Base-by-base conservation (phyloP, 352 stramenopile species). In the Phytophthora ohioensis region DNA sequence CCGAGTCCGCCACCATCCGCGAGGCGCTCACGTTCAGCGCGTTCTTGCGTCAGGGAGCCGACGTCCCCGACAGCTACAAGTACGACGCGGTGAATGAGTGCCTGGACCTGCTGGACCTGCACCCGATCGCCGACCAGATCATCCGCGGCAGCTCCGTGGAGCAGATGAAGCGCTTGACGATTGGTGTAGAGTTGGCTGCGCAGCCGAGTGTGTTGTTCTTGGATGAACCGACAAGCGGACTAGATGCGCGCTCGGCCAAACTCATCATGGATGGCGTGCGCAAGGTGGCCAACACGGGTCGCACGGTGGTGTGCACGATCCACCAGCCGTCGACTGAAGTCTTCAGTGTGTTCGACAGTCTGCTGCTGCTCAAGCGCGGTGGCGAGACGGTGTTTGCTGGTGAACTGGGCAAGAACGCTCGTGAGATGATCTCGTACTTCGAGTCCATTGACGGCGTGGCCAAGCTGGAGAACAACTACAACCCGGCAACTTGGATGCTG, bases 301-400 rank as follows among this genome's bases (percentile, higher is more conserved):
- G 83, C 9, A 95, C 86, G 3, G 75, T 98, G 11, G 70, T 98
- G 6, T 97, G 95, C 46, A 98, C 92, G 31, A 98, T 98, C 73
- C 94, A 98, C 71, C 93, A 98, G 78, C 94, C 94, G 39, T 88
- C 81, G 9, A 85, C 82, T 1, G 87, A 97, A 47, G 87, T 97
- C 1, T 97, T 98, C 47, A 82, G 53, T 35, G 61, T 75, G 3
- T 75, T 75, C 34, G 60, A 75, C 54, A 70, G 55, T 47, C 30
- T 75, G 54, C n/a, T 75, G 15, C 42, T 75, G 27, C 42, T 75
- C 11, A 75, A 75, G 34, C 67, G 66, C 38, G 66, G 59, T 81
- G 83, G 84, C 7, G 60, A 73, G 48, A 85, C 73, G 1, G 75
- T 86, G 5, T 92, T 85, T 57, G 85, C 79, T 10, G 84, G 83